These are phyloP conservation scores for Pyracantha coccinea DNA, from an alignment of 331 rosid species.

Conservation along the genomic window DNA sequence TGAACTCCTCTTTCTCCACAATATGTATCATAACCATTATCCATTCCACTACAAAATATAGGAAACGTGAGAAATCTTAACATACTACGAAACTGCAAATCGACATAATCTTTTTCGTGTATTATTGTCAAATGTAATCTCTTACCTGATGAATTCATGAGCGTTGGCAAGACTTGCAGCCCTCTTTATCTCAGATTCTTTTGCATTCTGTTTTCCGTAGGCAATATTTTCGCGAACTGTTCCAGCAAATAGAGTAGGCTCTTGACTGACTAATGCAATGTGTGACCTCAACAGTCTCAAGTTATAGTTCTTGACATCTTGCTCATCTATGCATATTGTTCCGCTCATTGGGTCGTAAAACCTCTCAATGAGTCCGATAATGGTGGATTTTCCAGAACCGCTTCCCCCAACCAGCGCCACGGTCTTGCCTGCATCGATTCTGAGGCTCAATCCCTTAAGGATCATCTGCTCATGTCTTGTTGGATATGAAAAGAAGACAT, in stretches of 20 bases:
- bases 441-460: conserved; percentile 62
- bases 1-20: conserved; percentile 94
- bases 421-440: conserved; percentile 63
- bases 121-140: not conserved
- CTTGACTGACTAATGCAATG: conserved; percentile 81
- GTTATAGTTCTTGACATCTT: conserved; percentile 59
- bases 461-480: conserved; percentile 74
- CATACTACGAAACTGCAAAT: not conserved
- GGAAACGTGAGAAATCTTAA: not conserved
- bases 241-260: conserved; percentile 76
- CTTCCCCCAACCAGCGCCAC: conserved; percentile 77
- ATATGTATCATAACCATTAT: conserved; percentile 59
- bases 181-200: conserved; percentile 68
- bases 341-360: conserved; percentile 80
- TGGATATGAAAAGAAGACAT: conserved; percentile 81
- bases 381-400: conserved; percentile 83
- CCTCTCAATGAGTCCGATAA: conserved; percentile 77
- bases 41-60: conserved; percentile 57
- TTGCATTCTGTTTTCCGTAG: conserved; percentile 58
- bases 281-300: conserved; percentile 71
- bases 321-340: conserved; percentile 65
- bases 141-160: conserved; percentile 84
- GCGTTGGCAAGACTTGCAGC: conserved; percentile 87
- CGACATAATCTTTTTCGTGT: not conserved
- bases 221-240: conserved; percentile 67